Conservation (phyloP, 2,329 filamentous ascomycete species). For the Arthroderma sp. region DNA sequence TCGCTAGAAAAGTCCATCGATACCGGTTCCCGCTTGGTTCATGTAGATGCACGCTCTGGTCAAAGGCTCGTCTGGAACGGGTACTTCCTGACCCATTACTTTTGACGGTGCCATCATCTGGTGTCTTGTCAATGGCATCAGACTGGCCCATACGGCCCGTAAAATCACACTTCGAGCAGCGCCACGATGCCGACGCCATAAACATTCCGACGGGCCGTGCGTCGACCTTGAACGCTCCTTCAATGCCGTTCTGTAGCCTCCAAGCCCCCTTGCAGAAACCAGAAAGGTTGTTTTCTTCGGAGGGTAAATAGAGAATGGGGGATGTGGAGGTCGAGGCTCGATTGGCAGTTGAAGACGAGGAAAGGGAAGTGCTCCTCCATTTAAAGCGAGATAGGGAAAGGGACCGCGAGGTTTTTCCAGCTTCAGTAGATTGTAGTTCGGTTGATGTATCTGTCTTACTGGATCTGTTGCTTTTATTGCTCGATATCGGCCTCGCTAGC, state of each 20-base stretch:
- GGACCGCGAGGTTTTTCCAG: too few species aligned
- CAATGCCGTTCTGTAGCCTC: conserved; percentile 23
- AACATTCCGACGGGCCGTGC: conserved; percentile 19
- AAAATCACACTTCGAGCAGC: conserved; percentile 32
- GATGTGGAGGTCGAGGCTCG: neutral
- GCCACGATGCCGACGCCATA: conserved; percentile 22
- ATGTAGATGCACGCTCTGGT: conserved; percentile 18
- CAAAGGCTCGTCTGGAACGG: conserved; percentile 13
- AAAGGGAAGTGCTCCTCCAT: neutral
- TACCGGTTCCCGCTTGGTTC: conserved; percentile 26
- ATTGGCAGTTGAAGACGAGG: neutral
- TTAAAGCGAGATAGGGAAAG: too few species aligned
- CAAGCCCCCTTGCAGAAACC: conserved; percentile 37
- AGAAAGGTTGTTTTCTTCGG: conserved; percentile 21
- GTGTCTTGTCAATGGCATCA: conserved; percentile 10
- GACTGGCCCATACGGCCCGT: conserved; percentile 22
- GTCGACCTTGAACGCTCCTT: conserved; percentile 21
- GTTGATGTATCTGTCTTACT: too few species aligned
- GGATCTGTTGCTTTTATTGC: too few species aligned
- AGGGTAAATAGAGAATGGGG: conserved; percentile 18
- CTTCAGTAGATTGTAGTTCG: too few species aligned
- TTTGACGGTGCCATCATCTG: conserved; percentile 6
- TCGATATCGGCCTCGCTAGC: too few species aligned
- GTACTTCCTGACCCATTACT: neutral
- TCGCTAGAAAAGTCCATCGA: conserved; percentile 36